Evolutionary conservation across 2,329 filamentous ascomycete species (phyloP).

Genomic region (Myrmaecium sp.): DNA sequence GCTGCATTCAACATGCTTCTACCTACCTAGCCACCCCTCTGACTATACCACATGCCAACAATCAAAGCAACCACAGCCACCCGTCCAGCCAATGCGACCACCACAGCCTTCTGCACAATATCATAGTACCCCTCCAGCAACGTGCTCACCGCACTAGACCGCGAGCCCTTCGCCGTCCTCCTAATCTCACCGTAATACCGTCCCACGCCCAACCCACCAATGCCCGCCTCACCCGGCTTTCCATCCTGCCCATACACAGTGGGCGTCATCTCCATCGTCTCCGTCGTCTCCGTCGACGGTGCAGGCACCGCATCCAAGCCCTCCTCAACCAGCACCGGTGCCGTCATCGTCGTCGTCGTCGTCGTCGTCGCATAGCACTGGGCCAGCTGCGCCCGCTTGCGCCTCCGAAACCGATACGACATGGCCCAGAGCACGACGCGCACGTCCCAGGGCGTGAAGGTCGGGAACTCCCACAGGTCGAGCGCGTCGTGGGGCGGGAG

Average conservation of each 20-base stretch:
- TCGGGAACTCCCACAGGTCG: constrained; percentile 49
- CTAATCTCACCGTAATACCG: constrained; percentile 18
- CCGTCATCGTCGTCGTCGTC: constrained; percentile 3
- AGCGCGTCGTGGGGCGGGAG: constrained; percentile 47
- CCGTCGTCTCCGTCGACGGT: constrained; percentile 10
- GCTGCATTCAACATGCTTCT: too few relatives aligned
- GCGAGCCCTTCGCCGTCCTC: constrained; percentile 19
- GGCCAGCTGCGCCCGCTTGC: too few relatives aligned
- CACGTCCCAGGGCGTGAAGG: constrained; percentile 47
- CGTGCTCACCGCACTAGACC: constrained; percentile 26
- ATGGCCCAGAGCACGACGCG: constrained; percentile 41
- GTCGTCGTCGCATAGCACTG: constrained; percentile 10
- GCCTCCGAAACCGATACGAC: constrained; percentile 35
- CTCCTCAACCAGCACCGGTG: constrained; percentile 9
- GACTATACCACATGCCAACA: too few relatives aligned
- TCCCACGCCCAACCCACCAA: constrained; percentile 28
- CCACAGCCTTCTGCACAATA: constrained; percentile 30
- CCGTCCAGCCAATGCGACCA: constrained; percentile 23
- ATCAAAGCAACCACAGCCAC: constrained; percentile 7
- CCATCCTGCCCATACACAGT: constrained; percentile 5
- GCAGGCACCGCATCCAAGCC: constrained; percentile 10
- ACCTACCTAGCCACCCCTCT: too few relatives aligned
- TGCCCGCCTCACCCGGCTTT: constrained; percentile 21
- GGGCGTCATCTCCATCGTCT: constrained; percentile 1
- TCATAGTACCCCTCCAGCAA: constrained; percentile 38